A percentile compares a stretch with the other conserved stretches of the same genome.
Evolutionary conservation across 2,329 filamentous ascomycete genomes (phyloP).

Genomic region (Cordyceps farinosa): DNA sequence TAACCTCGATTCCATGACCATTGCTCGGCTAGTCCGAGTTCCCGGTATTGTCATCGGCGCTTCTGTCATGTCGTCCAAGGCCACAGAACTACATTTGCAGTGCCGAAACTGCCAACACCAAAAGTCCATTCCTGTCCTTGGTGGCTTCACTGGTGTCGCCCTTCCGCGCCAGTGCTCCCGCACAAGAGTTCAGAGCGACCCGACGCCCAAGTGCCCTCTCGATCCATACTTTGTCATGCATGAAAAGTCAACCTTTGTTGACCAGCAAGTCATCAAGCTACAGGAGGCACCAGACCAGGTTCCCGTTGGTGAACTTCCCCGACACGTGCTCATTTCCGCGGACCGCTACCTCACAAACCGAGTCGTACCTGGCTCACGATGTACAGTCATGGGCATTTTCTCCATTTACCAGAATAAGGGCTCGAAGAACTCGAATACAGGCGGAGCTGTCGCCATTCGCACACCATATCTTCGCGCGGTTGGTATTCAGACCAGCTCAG

Average conservation of each 20-base stretch:
- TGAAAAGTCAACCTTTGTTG: slow-evolving; percentile 90
- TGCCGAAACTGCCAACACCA: slow-evolving; percentile 81
- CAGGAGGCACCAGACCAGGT: slow-evolving; percentile 98
- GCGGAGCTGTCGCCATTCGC: slow-evolving; percentile 85
- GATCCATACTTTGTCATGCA: slow-evolving; percentile 96
- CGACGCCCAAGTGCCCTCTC: slow-evolving; percentile 73
- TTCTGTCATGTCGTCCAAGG: slow-evolving; percentile 94
- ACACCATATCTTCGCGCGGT: slow-evolving; percentile 93
- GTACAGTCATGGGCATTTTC: slow-evolving; percentile 94
- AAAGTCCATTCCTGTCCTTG: slow-evolving; percentile 67
- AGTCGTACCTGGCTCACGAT: slow-evolving; percentile 91
- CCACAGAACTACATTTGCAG: slow-evolving; percentile 78
- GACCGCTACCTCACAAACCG: slow-evolving; percentile 93
- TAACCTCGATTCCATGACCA: slow-evolving; percentile 86
- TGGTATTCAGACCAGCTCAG: slow-evolving; percentile 85
- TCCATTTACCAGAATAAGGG: slow-evolving; percentile 96
- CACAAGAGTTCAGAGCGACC: slow-evolving; percentile 60
- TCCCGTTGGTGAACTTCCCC: slow-evolving; percentile 89
- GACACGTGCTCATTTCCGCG: slow-evolving; percentile 94
- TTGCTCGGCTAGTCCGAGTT: slow-evolving; percentile 91
- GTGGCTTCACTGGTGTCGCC: slow-evolving; percentile 83
- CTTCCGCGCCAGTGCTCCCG: slow-evolving; percentile 76
- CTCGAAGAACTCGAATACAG: slow-evolving; percentile 68
- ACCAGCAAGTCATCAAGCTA: slow-evolving; percentile 96
- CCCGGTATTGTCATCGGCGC: slow-evolving; percentile 97